Percentiles rank a stretch among this genome's conserved stretches.
phyloP scores from a whole-genome alignment of 495 filamentous ascomycete genomes.

The Penicillium pulvis region DNA sequence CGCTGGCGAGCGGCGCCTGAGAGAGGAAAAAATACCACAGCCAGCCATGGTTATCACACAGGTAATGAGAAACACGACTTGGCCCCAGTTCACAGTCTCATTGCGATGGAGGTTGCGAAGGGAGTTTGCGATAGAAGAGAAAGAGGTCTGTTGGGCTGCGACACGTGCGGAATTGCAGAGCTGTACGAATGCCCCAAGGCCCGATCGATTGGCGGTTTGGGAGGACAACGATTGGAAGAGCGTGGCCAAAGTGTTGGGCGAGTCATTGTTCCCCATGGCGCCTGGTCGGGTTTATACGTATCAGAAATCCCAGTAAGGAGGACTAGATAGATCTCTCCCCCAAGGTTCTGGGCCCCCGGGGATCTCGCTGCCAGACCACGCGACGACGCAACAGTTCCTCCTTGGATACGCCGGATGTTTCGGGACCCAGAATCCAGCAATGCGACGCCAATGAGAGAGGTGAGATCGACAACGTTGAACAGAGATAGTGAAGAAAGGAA shows the following conservation, averaged over 20 bases:
- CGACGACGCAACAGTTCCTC: slow-evolving; percentile 19
- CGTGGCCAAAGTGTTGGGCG: slow-evolving; percentile 13
- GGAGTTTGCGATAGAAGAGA: slow-evolving; percentile 23
- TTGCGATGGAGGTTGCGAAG: slow-evolving; percentile 28
- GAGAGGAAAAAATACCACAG: slow-evolving; percentile 41
- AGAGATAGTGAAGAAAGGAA: slow-evolving; percentile 6
- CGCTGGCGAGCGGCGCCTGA: slow-evolving; percentile 29
- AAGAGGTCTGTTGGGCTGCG: slow-evolving; percentile 20
- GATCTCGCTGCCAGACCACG: slow-evolving; percentile 16
- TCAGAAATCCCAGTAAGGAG: slow-evolving; percentile 8
- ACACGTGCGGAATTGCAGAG: slow-evolving; percentile 20
- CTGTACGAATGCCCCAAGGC: slow-evolving; percentile 18
- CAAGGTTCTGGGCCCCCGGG: slow-evolving; percentile 22
- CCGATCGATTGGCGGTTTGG: slow-evolving; percentile 12
- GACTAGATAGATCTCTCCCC: background rate
- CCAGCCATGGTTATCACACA: slow-evolving; percentile 44
- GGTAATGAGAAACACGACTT: slow-evolving; percentile 40
- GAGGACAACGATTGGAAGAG: slow-evolving; percentile 23
- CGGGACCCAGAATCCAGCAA: background rate
- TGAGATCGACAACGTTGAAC: slow-evolving; percentile 29
- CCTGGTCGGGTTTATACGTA: slow-evolving; percentile 15
- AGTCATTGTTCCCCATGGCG: slow-evolving; percentile 24
- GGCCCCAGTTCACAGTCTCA: slow-evolving; percentile 34
- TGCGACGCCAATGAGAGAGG: slow-evolving; percentile 32
- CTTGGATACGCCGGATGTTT: slow-evolving; percentile 15